Base-by-base conservation (phyloP, 257 asterid genomes). In the Capsicum rhomboideum region DNA sequence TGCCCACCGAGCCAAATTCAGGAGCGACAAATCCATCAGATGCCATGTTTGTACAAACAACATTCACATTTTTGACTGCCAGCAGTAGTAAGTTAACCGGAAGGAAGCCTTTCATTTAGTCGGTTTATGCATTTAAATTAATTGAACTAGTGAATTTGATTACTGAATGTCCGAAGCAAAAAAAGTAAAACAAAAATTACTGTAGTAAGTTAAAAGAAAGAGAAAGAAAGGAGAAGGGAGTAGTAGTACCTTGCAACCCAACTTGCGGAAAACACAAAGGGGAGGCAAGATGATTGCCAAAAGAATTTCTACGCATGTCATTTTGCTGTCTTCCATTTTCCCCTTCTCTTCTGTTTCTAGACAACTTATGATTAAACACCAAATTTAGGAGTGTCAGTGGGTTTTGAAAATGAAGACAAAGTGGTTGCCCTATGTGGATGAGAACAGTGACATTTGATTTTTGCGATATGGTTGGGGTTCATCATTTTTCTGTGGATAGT, bases 241-340 rank as follows among this genome's bases (percentile, higher is more conserved):
- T 31, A 37, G 46, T 66, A 37, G 59, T 40, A 79, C 90, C 90
- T 85, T 21, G 87, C 84, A 85, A 64, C 87, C 88, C 52, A 59
- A 80, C 79, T 83, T 85, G 84, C 82, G 88, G 87, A 85, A 88
- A 85, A 86, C 88, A 80, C 86, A 85, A 49, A 88, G 84, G 7
- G 90, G 90, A 80, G 90, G 90, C 84, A 88, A 44, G 52, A 85
- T 82, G 71, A 88, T 85, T 6, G 90, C 88, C 78, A 83, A 10
- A 20, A 85, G 26, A 31, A 87, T 87, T 67, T 87, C 90, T 31
- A 85, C 20, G 40, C 84, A 85, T 29, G 84, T 87, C 3, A 83
- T 82, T 69, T 86, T 87, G 28, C 85, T 77, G 46, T 5, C 83
- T 77, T 34, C 40, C 63, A 26, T 75, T 49, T 74, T 12, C 10